A percentile compares a stretch with the other conserved stretches of the same genome.
These are phyloP conservation scores for Linnemannia hyalina DNA, from an alignment of 192 early-diverging fungal species.

Conservation along the genomic window DNA sequence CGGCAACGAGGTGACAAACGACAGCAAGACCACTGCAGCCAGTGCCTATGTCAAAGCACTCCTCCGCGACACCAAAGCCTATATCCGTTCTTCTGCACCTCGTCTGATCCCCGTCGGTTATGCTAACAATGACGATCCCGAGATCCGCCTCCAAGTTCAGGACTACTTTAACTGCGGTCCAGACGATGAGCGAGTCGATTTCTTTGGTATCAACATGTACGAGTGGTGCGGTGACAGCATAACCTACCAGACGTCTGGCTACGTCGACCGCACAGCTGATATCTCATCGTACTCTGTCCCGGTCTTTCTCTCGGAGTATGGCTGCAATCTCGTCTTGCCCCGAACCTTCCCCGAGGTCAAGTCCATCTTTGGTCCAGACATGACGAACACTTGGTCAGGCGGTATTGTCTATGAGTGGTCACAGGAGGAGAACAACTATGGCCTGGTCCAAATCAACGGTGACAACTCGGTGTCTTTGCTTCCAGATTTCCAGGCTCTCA, in stretches of 20 bases:
- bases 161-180: conserved; percentile 79
- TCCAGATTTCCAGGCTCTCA: conserved; percentile 71
- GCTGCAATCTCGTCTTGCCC: conserved; percentile 74
- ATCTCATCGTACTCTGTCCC: conserved; percentile 72
- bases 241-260: conserved; percentile 75
- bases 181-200: conserved; percentile 68
- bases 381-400: conserved; percentile 76
- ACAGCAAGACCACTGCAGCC: conserved; percentile 65
- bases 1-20: conserved; percentile 82
- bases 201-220: conserved; percentile 81
- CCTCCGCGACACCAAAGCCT: conserved; percentile 74
- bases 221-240: conserved; percentile 75
- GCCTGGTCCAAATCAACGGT: conserved; percentile 70
- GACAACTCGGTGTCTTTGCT: conserved; percentile 56
- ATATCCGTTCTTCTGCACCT: conserved; percentile 61
- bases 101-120: conserved; percentile 79
- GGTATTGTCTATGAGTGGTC: conserved; percentile 82
- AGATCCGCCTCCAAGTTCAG: conserved; percentile 71
- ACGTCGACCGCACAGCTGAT: conserved; percentile 70
- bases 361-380: conserved; percentile 75
- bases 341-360: conserved; percentile 75
- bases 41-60: conserved; percentile 75
- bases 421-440: conserved; percentile 79
- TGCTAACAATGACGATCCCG: conserved; percentile 78
- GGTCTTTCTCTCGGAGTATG: conserved; percentile 81